Conservation (phyloP, 1,284 basidiomycete species). For the Polyporus tsugae region DNA sequence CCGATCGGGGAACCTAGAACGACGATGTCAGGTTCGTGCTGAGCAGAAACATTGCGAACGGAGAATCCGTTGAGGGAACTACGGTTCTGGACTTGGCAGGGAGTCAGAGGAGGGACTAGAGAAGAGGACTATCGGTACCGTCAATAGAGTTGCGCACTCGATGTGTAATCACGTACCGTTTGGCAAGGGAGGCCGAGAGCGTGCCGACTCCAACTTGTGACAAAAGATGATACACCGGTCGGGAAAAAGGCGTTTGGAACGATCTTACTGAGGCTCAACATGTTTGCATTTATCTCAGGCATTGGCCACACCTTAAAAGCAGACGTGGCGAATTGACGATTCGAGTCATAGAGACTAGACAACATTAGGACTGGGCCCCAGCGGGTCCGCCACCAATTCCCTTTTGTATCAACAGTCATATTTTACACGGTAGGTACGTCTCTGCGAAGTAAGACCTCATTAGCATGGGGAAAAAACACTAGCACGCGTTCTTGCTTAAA, state of each 20-base stretch:
- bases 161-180: not conserved
- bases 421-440: not conserved
- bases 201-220: not conserved
- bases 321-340: too few species aligned
- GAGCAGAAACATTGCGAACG: not conserved
- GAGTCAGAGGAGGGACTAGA: not conserved
- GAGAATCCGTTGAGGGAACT: not conserved
- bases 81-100: not conserved
- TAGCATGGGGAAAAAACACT: not conserved
- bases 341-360: too few species aligned
- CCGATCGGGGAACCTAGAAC: not conserved
- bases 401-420: not conserved
- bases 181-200: not conserved
- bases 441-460: not conserved
- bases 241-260: not conserved
- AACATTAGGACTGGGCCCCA: not conserved
- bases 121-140: not conserved
- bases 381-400: not conserved
- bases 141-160: not conserved
- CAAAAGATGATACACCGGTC: not conserved
- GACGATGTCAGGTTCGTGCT: not conserved
- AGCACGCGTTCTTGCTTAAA: not conserved
- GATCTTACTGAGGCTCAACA: not conserved
- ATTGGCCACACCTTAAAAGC: too few species aligned
- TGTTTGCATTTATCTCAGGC: too few species aligned